phyloP scores from a whole-genome alignment of 202 grass and related monocot species.

The Carex arenaria region DNA sequence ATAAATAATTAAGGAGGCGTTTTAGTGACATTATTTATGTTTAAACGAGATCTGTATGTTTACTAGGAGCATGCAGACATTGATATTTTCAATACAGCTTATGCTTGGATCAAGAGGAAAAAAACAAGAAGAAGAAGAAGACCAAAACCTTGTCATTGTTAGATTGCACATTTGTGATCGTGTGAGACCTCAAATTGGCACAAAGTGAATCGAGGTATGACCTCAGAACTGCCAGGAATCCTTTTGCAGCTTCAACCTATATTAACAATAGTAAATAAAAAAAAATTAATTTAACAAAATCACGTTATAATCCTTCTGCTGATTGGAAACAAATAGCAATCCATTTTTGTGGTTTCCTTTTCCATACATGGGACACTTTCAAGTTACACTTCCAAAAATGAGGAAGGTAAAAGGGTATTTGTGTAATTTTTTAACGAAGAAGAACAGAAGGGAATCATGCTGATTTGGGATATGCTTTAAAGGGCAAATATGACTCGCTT shows the following conservation, averaged over 20 bases:
- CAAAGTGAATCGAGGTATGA: constrained; percentile 88
- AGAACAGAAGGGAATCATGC: background rate
- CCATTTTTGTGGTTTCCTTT: background rate
- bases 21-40: background rate
- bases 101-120: background rate
- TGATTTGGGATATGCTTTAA: background rate
- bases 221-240: constrained; percentile 86
- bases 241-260: constrained; percentile 98
- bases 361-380: background rate
- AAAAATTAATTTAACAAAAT: background rate
- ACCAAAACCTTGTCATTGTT: constrained; percentile 94
- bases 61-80: background rate
- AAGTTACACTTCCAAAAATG: background rate
- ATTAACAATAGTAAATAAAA: constrained; percentile 5
- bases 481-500: background rate
- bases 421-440: background rate
- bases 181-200: constrained; percentile 92
- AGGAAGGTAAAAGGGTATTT: background rate
- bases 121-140: background rate
- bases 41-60: background rate
- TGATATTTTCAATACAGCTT: background rate
- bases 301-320: background rate
- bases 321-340: background rate
- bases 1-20: background rate
- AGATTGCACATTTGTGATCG: constrained; percentile 99